Conservation (phyloP, 208 protist genomes). For the Wallacemonas rigidus region DNA sequence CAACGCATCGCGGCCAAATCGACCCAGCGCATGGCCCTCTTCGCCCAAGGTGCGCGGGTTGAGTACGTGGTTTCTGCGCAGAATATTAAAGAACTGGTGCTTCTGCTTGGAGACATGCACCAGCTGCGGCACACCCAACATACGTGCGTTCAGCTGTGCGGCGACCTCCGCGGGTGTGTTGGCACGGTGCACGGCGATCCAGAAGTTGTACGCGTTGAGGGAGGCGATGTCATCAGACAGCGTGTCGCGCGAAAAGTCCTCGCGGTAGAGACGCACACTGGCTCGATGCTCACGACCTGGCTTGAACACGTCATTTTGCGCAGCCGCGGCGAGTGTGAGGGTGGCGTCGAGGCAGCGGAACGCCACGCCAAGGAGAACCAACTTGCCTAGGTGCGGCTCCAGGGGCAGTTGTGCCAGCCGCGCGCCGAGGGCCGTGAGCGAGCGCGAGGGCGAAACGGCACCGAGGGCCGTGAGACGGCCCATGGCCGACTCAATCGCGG, state of each 20-base stretch:
- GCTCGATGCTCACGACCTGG: conserved; percentile 50
- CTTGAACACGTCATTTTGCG: conserved; percentile 62
- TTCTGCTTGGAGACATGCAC: conserved; percentile 64
- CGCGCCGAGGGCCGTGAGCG: conserved; percentile 87
- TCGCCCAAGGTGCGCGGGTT: not conserved
- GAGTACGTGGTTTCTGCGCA: conserved; percentile 57
- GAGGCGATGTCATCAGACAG: conserved; percentile 83
- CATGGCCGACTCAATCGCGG: conserved; percentile 65
- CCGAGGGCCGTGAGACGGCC: conserved; percentile 74
- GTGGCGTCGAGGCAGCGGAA: conserved; percentile 93
- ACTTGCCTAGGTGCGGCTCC: conserved; percentile 82
- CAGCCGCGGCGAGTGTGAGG: conserved; percentile 91
- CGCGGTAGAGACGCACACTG: conserved; percentile 65
- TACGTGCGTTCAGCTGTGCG: conserved; percentile 45
- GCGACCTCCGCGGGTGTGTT: conserved; percentile 43
- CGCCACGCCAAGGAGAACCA: conserved; percentile 90
- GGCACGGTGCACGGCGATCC: conserved; percentile 51
- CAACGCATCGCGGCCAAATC: conserved; percentile 9
- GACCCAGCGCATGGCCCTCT: not conserved
- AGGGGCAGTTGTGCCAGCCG: conserved; percentile 83
- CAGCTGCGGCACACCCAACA: conserved; percentile 67
- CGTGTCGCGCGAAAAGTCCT: conserved; percentile 74
- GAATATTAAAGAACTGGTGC: conserved; percentile 72
- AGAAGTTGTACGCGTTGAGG: conserved; percentile 92
- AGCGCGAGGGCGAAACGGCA: conserved; percentile 69